Base-by-base conservation (phyloP, 2,329 filamentous ascomycete species). In the Monilinia laxa region DNA sequence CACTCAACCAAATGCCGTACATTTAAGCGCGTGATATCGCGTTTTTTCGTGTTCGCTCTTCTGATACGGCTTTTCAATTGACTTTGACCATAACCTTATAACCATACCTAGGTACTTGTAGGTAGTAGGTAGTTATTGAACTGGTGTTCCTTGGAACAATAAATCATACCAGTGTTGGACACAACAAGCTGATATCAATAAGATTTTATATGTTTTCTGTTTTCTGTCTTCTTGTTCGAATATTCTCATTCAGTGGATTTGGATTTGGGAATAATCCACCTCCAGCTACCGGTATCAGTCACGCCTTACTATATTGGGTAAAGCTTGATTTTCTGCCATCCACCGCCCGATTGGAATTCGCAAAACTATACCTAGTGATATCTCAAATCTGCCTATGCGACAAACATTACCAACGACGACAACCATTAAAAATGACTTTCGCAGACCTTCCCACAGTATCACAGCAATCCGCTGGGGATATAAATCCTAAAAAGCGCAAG, bases 381-480 rank as follows among this genome's bases (percentile, higher is more conserved):
- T 53, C 35, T 20, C 47, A 55, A 59, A 51, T 57, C 62, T 47
- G 20, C 40, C n/a, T n/a, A 28, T 64, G 65, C 65, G 51, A 67
- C 28, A 23, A 28, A 35, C 45, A 45, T 23, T 51, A 53, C 12
- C 25, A 58, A 23, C 25, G 42, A 58, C 59, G 35, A 58, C 54
- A 52, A 56, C 28, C 18, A 14, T 45, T 31, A 9, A 51, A 52
- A 49, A 67, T 58, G 60, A 63, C 54, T 55, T 25, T 65, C 25
- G 57, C 51, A 62, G 57, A 56, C 23, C 42, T 35, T 63, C 63
- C 56, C 6, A 11, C 35, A 38, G 56, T 54, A 38, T 67, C 70
- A 14, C 88, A 81, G 28, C 38, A 67, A n/a, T 55, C 69, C 35
- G 64, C 58, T 40, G 66, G 47, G 40, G 62, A 47, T 49, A 67